These are phyloP conservation scores for Vickermania ingenoplastis DNA, from an alignment of 208 protist genomes.

Conservation along the genomic window DNA sequence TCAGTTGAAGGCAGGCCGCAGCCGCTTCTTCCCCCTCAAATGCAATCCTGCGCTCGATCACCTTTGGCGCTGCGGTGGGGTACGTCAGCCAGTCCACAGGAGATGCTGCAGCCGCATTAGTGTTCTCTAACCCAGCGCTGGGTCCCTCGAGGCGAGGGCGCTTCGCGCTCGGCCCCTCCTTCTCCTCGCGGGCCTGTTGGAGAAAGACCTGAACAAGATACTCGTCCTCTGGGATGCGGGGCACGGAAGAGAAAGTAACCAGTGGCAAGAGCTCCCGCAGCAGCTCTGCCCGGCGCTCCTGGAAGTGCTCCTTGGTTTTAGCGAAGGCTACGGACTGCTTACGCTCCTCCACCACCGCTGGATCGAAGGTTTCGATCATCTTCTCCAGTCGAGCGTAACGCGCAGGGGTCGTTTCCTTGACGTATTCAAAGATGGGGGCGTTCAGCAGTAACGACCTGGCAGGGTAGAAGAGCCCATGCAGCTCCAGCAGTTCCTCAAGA, in stretches of 20 bases:
- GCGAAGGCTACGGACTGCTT: background rate
- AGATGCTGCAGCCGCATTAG: too few relatives aligned
- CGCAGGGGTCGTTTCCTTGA: slow-evolving; percentile 31
- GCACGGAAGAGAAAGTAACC: background rate
- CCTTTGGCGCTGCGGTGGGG: slow-evolving; percentile 19
- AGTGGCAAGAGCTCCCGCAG: background rate
- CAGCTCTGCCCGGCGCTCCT: background rate
- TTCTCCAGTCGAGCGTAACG: slow-evolving; percentile 59
- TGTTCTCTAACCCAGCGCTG: slow-evolving; percentile 1
- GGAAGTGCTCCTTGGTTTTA: background rate
- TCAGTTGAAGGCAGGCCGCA: slow-evolving; percentile 14
- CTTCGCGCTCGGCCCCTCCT: background rate
- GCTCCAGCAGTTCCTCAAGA: slow-evolving; percentile 64
- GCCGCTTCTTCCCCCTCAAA: slow-evolving; percentile 22
- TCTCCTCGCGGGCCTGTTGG: background rate
- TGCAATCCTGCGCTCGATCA: slow-evolving; percentile 16
- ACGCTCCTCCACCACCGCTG: slow-evolving; percentile 10
- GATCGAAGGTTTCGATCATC: slow-evolving; percentile 33
- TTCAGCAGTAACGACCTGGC: slow-evolving; percentile 66
- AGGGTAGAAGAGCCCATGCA: slow-evolving; percentile 49
- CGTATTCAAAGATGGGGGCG: slow-evolving; percentile 54
- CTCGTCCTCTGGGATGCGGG: background rate
- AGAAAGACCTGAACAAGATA: background rate
- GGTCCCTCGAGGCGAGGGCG: background rate
- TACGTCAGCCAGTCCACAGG: too few relatives aligned